phyloP scores from a whole-genome alignment of 2,329 filamentous ascomycete genomes.

The Pseudocercospora vitis region DNA sequence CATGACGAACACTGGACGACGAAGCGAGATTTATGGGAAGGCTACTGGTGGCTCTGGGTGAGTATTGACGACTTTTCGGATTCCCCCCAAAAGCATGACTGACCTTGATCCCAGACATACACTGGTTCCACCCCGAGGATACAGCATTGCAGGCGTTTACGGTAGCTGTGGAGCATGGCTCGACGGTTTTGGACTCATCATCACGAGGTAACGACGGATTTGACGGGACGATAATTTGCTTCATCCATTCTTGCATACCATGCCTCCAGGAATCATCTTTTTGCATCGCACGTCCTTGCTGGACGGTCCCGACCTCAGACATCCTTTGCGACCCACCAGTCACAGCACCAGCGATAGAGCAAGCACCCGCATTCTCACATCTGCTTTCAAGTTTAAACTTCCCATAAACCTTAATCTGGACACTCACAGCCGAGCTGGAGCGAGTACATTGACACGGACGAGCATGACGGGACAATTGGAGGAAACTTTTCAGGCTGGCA shows the following conservation, averaged over 20 bases:
- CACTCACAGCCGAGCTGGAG: not conserved
- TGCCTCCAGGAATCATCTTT: not conserved
- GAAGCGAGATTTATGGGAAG: slow-evolving; percentile 83
- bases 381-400: not conserved
- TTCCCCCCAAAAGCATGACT: slow-evolving; percentile 29
- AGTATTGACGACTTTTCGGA: slow-evolving; percentile 42
- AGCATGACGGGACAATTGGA: not conserved
- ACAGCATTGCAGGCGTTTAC: slow-evolving; percentile 81
- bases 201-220: slow-evolving; percentile 57
- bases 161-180: slow-evolving; percentile 80
- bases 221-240: not conserved
- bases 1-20: slow-evolving; percentile 82
- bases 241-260: not conserved
- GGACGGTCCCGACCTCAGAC: not conserved
- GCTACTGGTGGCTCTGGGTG: slow-evolving; percentile 76
- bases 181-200: slow-evolving; percentile 81
- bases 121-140: slow-evolving; percentile 84
- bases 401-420: not conserved
- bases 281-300: not conserved
- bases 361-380: not conserved
- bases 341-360: not conserved
- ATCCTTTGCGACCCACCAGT: too few species aligned
- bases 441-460: not conserved
- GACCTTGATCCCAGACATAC: slow-evolving; percentile 63
- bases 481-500: not conserved